Evolutionary conservation across 1,284 basidiomycete species (phyloP).

Genomic region (Puccinia triticina): DNA sequence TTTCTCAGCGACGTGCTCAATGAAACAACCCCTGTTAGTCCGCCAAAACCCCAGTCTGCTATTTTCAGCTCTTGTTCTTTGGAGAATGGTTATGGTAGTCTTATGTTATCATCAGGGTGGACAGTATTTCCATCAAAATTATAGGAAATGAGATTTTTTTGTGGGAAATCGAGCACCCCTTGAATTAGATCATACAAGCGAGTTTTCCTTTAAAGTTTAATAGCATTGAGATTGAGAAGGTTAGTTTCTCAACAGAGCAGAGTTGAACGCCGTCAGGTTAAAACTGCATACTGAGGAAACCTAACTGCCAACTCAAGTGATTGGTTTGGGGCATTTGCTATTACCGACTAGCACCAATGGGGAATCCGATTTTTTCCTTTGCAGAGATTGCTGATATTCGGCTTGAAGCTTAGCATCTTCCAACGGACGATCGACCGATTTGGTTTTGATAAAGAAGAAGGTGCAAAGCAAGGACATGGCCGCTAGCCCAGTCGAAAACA

Average conservation of each 20-base stretch:
- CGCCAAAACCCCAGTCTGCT: not conserved
- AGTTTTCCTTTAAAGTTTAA: too few relatives aligned
- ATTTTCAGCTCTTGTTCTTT: too few relatives aligned
- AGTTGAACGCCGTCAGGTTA: too few relatives aligned
- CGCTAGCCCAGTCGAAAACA: not conserved
- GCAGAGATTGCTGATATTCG: not conserved
- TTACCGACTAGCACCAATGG: not conserved
- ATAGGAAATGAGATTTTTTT: too few relatives aligned
- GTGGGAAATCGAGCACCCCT: not conserved
- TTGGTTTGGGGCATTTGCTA: not conserved
- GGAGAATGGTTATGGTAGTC: too few relatives aligned
- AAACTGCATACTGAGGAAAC: too few relatives aligned
- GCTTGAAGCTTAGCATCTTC: constrained; percentile 13
- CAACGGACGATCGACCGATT: constrained; percentile 4
- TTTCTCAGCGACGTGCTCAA: not conserved
- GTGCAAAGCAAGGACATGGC: not conserved
- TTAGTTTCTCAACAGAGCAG: not conserved
- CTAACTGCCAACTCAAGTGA: not conserved
- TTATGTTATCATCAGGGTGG: too few relatives aligned
- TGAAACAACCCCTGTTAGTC: not conserved
- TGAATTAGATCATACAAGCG: not conserved
- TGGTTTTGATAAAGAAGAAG: not conserved
- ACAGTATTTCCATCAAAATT: too few relatives aligned
- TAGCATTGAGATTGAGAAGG: not conserved
- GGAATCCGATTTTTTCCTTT: not conserved